Evolutionary conservation across 176 grass and related monocot species (phyloP).

Genomic region (Olyra latifolia): DNA sequence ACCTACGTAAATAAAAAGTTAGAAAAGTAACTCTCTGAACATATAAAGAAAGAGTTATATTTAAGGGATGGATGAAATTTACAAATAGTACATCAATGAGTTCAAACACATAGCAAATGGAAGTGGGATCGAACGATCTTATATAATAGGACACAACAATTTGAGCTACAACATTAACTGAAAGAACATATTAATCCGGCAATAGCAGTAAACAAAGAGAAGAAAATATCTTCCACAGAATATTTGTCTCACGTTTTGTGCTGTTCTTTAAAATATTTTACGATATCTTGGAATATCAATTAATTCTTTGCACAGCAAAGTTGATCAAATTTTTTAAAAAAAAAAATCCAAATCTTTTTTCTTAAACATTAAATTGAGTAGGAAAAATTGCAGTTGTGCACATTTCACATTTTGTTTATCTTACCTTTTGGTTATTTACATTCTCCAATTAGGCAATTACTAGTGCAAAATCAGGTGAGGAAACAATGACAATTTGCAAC

Average conservation of each 20-base stretch:
- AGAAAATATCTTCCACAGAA: not conserved
- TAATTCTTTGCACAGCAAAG: not conserved
- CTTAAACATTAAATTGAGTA: not conserved
- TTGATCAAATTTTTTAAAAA: not conserved
- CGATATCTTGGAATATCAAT: not conserved
- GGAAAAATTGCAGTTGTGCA: not conserved
- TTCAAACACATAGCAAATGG: constrained; percentile 21
- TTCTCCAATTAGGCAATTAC: not conserved
- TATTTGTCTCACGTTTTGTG: not conserved
- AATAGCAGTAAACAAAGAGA: not conserved
- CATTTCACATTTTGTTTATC: not conserved
- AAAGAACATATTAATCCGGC: not conserved
- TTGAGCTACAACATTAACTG: not conserved
- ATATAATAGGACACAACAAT: not conserved
- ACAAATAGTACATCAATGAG: constrained; percentile 8
- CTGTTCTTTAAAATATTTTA: not conserved
- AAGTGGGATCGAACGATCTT: constrained; percentile 1
- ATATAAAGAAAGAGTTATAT: not conserved
- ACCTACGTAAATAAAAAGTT: constrained; percentile 53
- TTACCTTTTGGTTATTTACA: constrained; percentile 15
- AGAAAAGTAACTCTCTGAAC: constrained; percentile 15
- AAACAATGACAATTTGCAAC: not conserved
- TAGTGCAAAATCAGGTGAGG: constrained; percentile 15
- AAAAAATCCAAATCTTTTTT: not conserved
- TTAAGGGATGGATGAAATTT: not conserved